Evolutionary conservation across 2,329 filamentous ascomycete species (phyloP), one percentile per base, ranked within the genome.

Genomic region (Cladophialophora carrionii): DNA sequence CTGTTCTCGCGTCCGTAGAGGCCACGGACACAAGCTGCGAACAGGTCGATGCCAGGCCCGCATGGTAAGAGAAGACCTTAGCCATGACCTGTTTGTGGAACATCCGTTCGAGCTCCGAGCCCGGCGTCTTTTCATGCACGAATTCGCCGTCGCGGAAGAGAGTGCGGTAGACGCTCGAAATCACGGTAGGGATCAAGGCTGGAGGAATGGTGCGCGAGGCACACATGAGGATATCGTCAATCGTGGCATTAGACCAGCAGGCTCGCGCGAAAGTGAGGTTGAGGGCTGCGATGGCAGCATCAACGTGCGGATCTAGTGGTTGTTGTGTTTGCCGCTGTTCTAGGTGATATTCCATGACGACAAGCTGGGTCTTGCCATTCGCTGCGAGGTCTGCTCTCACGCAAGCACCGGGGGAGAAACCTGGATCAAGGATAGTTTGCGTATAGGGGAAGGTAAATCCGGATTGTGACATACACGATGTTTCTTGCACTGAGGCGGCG

Each of bases 141-240:
- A 93, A 96, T 77, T 98, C 94, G 55, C 93, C 86, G 57, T 88
- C 87, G 32, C 91, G 83, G 68, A 88, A 89, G 58, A 93, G 80
- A 63, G 90, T 86, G 48, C 85, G 83, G 59, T 91, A 87, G 12
- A 92, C 80, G 69, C 90, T 88, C 48, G 81, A 83, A 59, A 90
- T 79, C 87, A 64, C 87, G 82, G 49, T 83, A 81, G 60, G 86
- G 80, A 69, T 90, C 87, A 57, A 83, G 85, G 88, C 72, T 61
- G 61, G 14, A 71, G 4, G 74, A 71, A 69, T 80, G 79, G 34
- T 82, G 84, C 64, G 84, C n/a, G 87, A 84, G 26, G 90, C 84
- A 9, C 79, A 74, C 69, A 88, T 87, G 34, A 94, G 78, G 41
- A 96, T 82, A 73, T 93, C 90, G 73, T 93, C 90, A 61, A 85